phyloP scores from a whole-genome alignment of 2,329 filamentous ascomycete species.

The Trichoderma sp. region DNA sequence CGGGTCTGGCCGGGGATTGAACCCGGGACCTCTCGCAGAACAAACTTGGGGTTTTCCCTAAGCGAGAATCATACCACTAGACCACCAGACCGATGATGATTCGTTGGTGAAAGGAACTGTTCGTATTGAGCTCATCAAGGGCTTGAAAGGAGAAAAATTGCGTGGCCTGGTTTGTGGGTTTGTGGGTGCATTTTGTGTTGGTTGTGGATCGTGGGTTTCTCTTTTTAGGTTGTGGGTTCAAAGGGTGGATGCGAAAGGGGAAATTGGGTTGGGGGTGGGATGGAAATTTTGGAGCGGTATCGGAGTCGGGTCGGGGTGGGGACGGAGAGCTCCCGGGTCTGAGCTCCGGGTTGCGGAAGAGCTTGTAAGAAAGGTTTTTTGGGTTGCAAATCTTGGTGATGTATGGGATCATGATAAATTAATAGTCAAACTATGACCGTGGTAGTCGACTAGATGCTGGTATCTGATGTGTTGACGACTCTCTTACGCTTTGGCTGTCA shows the following conservation, averaged over 20 bases:
- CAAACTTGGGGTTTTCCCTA: conserved; percentile 26
- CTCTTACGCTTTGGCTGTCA: too few species aligned
- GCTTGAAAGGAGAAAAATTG: too few species aligned
- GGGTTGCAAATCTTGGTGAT: neutral
- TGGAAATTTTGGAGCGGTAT: conserved; percentile 12
- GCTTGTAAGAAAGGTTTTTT: neutral
- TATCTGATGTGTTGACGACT: too few species aligned
- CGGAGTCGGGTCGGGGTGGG: conserved; percentile 16
- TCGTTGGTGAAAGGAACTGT: neutral
- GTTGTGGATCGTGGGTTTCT: neutral
- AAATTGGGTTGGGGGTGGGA: neutral
- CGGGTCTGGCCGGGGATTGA: conserved; percentile 51
- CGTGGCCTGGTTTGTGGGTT: neutral
- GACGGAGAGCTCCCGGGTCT: conserved; percentile 17
- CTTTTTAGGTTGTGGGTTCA: neutral
- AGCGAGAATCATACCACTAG: conserved; percentile 29
- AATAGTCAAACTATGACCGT: too few species aligned
- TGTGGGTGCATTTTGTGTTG: too few species aligned
- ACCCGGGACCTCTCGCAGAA: conserved; percentile 51
- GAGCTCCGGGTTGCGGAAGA: conserved; percentile 10
- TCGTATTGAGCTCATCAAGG: conserved; percentile 7
- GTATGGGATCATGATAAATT: neutral
- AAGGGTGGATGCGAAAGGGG: neutral
- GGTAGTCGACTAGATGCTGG: too few species aligned
- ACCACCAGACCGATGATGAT: conserved; percentile 27